Percentiles rank a stretch among this genome's conserved stretches.
phyloP scores from a whole-genome alignment of 768 basidiomycete species.

The Tylopilus plumbeoviolaceoides region DNA sequence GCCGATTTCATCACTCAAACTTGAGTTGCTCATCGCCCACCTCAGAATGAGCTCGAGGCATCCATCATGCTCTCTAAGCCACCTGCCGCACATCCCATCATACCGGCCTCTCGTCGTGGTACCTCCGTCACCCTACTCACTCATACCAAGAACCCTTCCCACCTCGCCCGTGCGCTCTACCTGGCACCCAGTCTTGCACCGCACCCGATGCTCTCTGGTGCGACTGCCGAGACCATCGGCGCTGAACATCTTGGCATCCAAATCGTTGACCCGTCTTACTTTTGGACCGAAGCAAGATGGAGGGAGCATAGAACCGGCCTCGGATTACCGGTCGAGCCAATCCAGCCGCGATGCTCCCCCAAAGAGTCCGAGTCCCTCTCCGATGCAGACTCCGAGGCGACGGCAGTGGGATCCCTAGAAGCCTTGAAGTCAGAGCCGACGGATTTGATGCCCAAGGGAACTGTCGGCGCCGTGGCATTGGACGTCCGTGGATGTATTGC shows the following conservation, averaged over 20 bases:
- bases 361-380: constrained; percentile 4
- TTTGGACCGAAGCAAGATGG: constrained; percentile 74
- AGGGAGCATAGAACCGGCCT: constrained; percentile 69
- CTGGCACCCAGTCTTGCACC: constrained; percentile 58
- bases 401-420: constrained; percentile 17
- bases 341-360: constrained; percentile 4
- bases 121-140: constrained; percentile 63
- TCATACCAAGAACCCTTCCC: constrained; percentile 66
- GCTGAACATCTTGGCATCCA: constrained; percentile 45
- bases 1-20: neutral
- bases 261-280: constrained; percentile 72
- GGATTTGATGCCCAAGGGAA: constrained; percentile 67
- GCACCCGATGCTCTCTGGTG: constrained; percentile 69
- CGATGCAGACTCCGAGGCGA: constrained; percentile 18
- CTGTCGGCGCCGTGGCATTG: constrained; percentile 81
- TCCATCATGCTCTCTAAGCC: constrained; percentile 81
- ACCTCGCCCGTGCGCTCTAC: constrained; percentile 67
- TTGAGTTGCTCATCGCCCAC: neutral
- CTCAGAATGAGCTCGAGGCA: constrained; percentile 76
- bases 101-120: constrained; percentile 59
- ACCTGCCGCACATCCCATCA: constrained; percentile 57
- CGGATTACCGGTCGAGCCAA: constrained; percentile 60
- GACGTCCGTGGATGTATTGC: constrained; percentile 73
- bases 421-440: constrained; percentile 29
- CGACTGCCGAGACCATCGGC: constrained; percentile 58